Evolutionary conservation across 177 flowering plant genomes (phyloP).

Genomic region (Vitis hybrid): DNA sequence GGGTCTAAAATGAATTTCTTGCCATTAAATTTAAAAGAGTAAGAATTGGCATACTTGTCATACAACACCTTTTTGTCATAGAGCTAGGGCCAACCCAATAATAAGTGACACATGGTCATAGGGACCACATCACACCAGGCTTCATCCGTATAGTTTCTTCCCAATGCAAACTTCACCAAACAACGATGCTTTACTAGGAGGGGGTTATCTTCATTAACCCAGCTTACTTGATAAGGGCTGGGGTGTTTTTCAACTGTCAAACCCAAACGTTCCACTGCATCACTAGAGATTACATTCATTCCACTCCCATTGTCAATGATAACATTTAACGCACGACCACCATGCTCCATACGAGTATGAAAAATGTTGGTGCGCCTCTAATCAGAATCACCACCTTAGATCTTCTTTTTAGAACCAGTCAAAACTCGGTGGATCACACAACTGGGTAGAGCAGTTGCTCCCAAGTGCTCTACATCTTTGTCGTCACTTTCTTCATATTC

Average conservation of each 20-base stretch:
- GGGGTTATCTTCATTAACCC: background rate
- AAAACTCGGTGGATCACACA: slow-evolving; percentile 1
- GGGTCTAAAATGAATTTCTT: background rate
- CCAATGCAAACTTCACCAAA: background rate
- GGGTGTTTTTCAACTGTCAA: background rate
- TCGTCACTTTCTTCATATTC: background rate
- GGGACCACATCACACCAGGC: slow-evolving; percentile 13
- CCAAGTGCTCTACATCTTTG: background rate
- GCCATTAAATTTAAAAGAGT: background rate
- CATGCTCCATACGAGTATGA: no score
- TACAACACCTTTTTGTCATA: background rate
- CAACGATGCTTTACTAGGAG: slow-evolving; percentile 2
- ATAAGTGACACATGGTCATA: slow-evolving; percentile 9
- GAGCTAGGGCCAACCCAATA: slow-evolving; percentile 10
- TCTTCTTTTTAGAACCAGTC: background rate
- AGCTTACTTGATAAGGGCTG: background rate
- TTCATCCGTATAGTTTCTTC: background rate
- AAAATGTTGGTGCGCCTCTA: background rate
- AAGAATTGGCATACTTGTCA: slow-evolving; percentile 9
- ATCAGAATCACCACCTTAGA: background rate
- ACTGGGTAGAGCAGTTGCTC: background rate
- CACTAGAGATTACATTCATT: background rate
- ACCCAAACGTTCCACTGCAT: background rate
- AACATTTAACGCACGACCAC: no score
- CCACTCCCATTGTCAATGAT: no score